Percentiles rank a stretch among this genome's conserved stretches.
Evolutionary conservation across 1,139 yeast species (phyloP).

Genomic region (Nakaseomyces delphensis): DNA sequence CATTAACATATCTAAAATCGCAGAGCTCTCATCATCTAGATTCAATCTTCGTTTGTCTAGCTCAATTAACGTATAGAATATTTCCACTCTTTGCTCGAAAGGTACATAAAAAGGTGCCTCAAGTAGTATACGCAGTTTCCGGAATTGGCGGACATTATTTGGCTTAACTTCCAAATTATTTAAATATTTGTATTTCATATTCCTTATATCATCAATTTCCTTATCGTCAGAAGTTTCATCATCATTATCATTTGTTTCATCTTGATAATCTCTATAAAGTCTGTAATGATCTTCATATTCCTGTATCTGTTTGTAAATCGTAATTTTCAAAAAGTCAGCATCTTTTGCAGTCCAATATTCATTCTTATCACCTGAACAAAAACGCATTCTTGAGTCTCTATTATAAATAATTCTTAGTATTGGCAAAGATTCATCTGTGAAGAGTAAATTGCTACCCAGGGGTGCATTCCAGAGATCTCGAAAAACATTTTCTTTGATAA

Average conservation of each 20-base stretch:
- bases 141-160: constrained; percentile 15
- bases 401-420: constrained; percentile 61
- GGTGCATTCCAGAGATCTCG: constrained; percentile 41
- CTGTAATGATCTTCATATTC: constrained; percentile 24
- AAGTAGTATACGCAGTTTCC: constrained; percentile 44
- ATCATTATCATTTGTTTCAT: constrained; percentile 15
- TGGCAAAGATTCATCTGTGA: constrained; percentile 39
- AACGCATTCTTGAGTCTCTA: constrained; percentile 57
- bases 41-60: constrained; percentile 38
- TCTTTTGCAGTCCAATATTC: constrained; percentile 49
- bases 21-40: constrained; percentile 17
- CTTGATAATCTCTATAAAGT: constrained; percentile 18
- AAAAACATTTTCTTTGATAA: constrained; percentile 50
- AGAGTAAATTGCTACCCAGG: constrained; percentile 16
- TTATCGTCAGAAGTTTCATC: constrained; percentile 7
- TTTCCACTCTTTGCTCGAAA: constrained; percentile 61
- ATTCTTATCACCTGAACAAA: constrained; percentile 34
- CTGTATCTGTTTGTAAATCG: constrained; percentile 20
- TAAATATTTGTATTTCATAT: constrained; percentile 14
- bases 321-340: constrained; percentile 18
- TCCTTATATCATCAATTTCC: constrained; percentile 6
- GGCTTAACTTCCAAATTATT: constrained; percentile 11
- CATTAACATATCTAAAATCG: constrained; percentile 15
- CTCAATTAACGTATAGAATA: constrained; percentile 59
- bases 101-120: constrained; percentile 73